Evolutionary conservation across 768 basidiomycete genomes (phyloP).

Genomic region (Hericium erinaceus): DNA sequence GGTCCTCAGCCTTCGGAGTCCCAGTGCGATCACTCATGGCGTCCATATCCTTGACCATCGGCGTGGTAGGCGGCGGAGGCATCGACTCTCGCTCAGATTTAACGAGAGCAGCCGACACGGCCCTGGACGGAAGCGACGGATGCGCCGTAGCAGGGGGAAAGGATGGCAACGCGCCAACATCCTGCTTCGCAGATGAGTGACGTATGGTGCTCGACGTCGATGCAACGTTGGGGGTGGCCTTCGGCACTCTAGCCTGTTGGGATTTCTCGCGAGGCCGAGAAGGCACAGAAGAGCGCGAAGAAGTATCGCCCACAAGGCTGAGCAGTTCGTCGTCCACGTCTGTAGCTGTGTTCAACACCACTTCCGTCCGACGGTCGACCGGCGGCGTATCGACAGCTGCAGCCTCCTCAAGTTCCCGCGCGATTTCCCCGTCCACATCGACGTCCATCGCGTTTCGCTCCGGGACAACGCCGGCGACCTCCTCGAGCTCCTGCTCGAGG

Average conservation of each 20-base stretch:
- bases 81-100: background rate
- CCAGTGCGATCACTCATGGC: background rate
- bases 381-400: background rate
- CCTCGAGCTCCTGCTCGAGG: background rate
- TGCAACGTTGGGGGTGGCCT: background rate
- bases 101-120: background rate
- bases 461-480: background rate
- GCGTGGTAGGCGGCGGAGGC: background rate
- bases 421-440: background rate
- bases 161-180: background rate
- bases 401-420: background rate
- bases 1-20: slow-evolving; percentile 10
- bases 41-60: slow-evolving; percentile 3
- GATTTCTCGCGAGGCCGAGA: background rate
- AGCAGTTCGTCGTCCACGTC: background rate
- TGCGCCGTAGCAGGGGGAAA: background rate
- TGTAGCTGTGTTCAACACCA: background rate
- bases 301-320: background rate
- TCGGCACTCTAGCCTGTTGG: background rate
- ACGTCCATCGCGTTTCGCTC: background rate
- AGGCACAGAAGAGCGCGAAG: background rate
- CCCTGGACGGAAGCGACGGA: background rate
- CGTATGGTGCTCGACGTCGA: background rate
- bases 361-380: background rate
- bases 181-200: background rate